Percentiles rank a stretch among this genome's conserved stretches.
These are phyloP conservation scores for Pythium oligandrum DNA, from an alignment of 352 stramenopile species.

Conservation along the genomic window DNA sequence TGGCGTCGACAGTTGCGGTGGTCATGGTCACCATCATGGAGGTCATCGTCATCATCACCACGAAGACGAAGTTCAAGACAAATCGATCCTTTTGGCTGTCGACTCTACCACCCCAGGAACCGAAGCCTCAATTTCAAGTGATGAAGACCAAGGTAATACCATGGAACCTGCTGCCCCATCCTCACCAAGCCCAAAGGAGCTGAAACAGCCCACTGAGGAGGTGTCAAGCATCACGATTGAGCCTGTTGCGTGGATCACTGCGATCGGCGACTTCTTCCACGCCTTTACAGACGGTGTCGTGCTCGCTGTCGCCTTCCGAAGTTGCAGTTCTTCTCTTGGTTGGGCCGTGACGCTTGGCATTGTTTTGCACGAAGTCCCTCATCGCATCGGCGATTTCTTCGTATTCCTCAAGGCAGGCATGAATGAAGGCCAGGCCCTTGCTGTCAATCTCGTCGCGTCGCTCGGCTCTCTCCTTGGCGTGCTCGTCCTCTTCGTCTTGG, in stretches of 20 bases:
- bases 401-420: slow-evolving; percentile 29
- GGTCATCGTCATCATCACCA: slow-evolving; percentile 3
- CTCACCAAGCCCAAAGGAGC: neutral
- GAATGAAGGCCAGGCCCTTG: slow-evolving; percentile 17
- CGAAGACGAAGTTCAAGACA: neutral
- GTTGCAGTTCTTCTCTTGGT: slow-evolving; percentile 21
- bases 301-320: slow-evolving; percentile 26
- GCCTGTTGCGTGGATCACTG: slow-evolving; percentile 28
- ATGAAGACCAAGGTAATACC: neutral
- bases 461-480: slow-evolving; percentile 20
- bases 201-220: slow-evolving; percentile 11
- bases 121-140: neutral
- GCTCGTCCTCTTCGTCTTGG: slow-evolving; percentile 14
- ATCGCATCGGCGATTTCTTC: slow-evolving; percentile 27
- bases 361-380: slow-evolving; percentile 27
- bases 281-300: slow-evolving; percentile 29
- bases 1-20: slow-evolving; percentile 8
- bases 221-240: slow-evolving; percentile 9
- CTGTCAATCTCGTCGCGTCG: slow-evolving; percentile 22
- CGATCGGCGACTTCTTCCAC: slow-evolving; percentile 26
- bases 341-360: slow-evolving; percentile 26
- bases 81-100: neutral
- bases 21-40: neutral
- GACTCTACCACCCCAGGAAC: neutral
- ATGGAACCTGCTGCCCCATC: neutral